A percentile compares a stretch with the other conserved stretches of the same genome.
Conservation (phyloP, 768 basidiomycete species). For the Chalciporus sphaerocephalus region DNA sequence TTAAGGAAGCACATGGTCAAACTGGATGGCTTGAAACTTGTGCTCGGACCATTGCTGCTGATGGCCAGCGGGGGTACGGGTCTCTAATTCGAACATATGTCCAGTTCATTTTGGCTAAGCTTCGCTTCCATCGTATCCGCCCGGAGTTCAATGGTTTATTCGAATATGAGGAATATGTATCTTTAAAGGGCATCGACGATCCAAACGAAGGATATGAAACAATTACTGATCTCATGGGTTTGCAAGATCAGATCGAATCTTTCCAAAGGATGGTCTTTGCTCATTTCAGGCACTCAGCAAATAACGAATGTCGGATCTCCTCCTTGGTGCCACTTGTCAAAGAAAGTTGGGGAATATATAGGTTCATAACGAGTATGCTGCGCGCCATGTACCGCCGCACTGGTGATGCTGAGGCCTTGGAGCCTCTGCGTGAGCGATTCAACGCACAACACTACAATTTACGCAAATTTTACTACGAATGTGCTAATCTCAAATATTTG, state of each 20-base stretch:
- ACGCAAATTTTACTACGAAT: slow-evolving; percentile 98
- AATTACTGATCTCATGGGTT: slow-evolving; percentile 92
- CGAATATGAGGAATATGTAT: slow-evolving; percentile 98
- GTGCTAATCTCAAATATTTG: slow-evolving; percentile 96
- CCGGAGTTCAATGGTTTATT: slow-evolving; percentile 98
- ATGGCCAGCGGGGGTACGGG: slow-evolving; percentile 84
- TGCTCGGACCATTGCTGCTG: slow-evolving; percentile 76
- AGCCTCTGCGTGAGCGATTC: slow-evolving; percentile 84
- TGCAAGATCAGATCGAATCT: slow-evolving; percentile 98
- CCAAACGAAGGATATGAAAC: slow-evolving; percentile 99
- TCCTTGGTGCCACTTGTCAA: slow-evolving; percentile 95
- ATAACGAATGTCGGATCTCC: slow-evolving; percentile 97
- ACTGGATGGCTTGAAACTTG: slow-evolving; percentile 99
- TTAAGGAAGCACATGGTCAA: slow-evolving; percentile 96
- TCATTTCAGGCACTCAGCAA: slow-evolving; percentile 84
- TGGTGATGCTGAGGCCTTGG: slow-evolving; percentile 81
- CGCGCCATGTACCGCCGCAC: slow-evolving; percentile 97
- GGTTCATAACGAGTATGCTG: slow-evolving; percentile 98
- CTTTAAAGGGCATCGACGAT: slow-evolving; percentile 95
- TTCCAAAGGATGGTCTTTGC: slow-evolving; percentile 98
- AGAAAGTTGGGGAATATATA: slow-evolving; percentile 98
- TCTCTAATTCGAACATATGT: slow-evolving; percentile 94
- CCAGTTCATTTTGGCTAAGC: slow-evolving; percentile 90
- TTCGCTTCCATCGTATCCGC: slow-evolving; percentile 91
- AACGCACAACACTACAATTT: slow-evolving; percentile 88